Base-by-base conservation (phyloP, 2,329 filamentous ascomycete species). In the Thielaviopsis populi region DNA sequence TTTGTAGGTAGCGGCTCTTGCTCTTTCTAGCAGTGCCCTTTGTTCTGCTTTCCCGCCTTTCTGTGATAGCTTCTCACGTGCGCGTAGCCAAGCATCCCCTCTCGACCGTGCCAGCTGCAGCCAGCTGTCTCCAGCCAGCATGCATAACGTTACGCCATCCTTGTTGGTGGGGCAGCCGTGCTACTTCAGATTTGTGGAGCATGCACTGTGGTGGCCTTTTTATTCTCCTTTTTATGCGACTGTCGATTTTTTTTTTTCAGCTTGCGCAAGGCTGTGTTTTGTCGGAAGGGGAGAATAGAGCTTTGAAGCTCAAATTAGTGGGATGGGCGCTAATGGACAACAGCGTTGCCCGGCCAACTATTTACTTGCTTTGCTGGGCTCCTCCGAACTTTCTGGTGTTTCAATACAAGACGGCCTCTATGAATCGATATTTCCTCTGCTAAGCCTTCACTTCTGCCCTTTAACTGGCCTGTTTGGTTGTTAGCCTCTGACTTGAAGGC, bases 101-200 rank as follows among this genome's bases (percentile, higher is more conserved):
- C n/a, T n/a, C n/a, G n/a, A n/a, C n/a, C n/a, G n/a, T n/a, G 50
- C 50, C 50, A 54, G 27, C 43, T 48, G 19, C 43, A 8, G 30
- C 50, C 24, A 56, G 27, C 58, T 56, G 30, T 2, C 37, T n/a
- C n/a, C n/a, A n/a, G 15, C 50, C 50, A 27, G 37, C 19, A 24
- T 65, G 61, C 41, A 68, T 68, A 11, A 67, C 53, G 61, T 50
- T 62, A 59, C 58, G 62, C 62, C 65, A 67, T 66, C 61, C 42
- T 66, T 60, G 43, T 17, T 61, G 41, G 60, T 62, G 62, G 59
- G 59, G 53, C 53, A 37, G 33, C 27, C 7, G 50, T 56, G 24
- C 50, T 17, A 56, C 50, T 56, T 56, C 50, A 56, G 50, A 56
- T 33, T 33, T 56, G 11, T 56, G 50, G 27, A 33, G 50, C 46